Evolutionary conservation across 805 yeast species (phyloP).

Genomic region (Cyberlindnera maclurae): DNA sequence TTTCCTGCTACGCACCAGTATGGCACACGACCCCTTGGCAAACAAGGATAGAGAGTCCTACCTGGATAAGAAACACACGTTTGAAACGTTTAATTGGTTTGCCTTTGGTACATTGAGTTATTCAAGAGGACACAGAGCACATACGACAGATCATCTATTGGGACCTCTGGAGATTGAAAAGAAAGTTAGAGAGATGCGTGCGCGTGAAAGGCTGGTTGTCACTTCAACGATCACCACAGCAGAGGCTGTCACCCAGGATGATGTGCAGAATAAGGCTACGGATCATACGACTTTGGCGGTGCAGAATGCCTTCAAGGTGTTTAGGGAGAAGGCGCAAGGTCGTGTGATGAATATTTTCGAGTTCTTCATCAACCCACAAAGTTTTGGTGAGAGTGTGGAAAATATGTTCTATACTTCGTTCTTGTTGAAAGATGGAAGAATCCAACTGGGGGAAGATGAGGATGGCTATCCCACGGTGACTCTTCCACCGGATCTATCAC

Average conservation of each 20-base stretch:
- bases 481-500: conserved; percentile 25
- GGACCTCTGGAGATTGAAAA: conserved; percentile 67
- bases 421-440: conserved; percentile 63
- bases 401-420: conserved; percentile 80
- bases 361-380: conserved; percentile 66
- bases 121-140: conserved; percentile 38
- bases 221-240: conserved; percentile 43
- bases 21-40: conserved; percentile 15
- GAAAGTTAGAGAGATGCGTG: conserved; percentile 30
- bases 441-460: conserved; percentile 49
- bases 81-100: conserved; percentile 51
- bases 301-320: conserved; percentile 39
- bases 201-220: conserved; percentile 38
- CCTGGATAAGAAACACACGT: conserved; percentile 25
- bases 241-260: conserved; percentile 42
- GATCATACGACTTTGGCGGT: conserved; percentile 64
- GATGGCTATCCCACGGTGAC: conserved; percentile 37
- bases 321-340: conserved; percentile 26
- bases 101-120: conserved; percentile 47
- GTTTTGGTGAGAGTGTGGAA: conserved; percentile 76
- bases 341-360: conserved; percentile 49
- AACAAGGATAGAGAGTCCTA: conserved; percentile 20
- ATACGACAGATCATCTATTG: conserved; percentile 51
- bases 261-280: conserved; percentile 41
- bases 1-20: conserved; percentile 31